Evolutionary conservation across 345 rosid genomes (phyloP), one percentile per base, ranked within the genome.

Genomic region (Atalantia buxifolia): DNA sequence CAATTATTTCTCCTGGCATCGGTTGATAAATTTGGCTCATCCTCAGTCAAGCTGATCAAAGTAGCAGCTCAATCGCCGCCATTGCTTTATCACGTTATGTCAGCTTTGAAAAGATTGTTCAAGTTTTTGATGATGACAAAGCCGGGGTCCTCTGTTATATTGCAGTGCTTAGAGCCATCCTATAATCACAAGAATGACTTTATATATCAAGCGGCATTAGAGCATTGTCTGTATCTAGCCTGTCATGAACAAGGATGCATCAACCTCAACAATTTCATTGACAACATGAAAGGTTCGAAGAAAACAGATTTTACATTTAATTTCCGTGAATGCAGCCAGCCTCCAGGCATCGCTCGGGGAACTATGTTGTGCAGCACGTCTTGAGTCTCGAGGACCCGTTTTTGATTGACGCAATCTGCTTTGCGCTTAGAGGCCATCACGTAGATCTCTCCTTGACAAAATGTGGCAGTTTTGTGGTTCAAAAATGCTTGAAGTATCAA

Each of bases 391-490:
- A 60, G 21, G 71, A 60, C 12, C 77, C 83, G 0, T 6, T 2
- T 4, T 64, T 77, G 38, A 70, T 59, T 2, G 40, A 13, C 4
- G 64, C 33, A 33, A 82, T 81, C 24, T 66, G 71, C 48, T 4
- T 13, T 0, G 16, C 19, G 4, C 85, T 84, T 16, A 21, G 42
- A 18, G 82, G 78, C 38, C 61, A 66, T 57, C 75, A 56, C 19
- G 57, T 25, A 6, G 61, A 59, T 35, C 79, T 84, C 18, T 84
- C 83, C 3, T 7, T 69, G 68, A 78, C 31, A 25, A 71, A 77
- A 76, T 59, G 69, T 9, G 87, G 85, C 4, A 82, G 87, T 25
- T 79, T 80, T 69, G 78, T 85, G 0, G 85, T 78, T 3, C 84
- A 85, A 25, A 67, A 63, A 65, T 70, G 79, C 66, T 36, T 85